These are phyloP conservation scores for Rhododendron vialii DNA, from an alignment of 148 eudicot genomes.

Conservation along the genomic window DNA sequence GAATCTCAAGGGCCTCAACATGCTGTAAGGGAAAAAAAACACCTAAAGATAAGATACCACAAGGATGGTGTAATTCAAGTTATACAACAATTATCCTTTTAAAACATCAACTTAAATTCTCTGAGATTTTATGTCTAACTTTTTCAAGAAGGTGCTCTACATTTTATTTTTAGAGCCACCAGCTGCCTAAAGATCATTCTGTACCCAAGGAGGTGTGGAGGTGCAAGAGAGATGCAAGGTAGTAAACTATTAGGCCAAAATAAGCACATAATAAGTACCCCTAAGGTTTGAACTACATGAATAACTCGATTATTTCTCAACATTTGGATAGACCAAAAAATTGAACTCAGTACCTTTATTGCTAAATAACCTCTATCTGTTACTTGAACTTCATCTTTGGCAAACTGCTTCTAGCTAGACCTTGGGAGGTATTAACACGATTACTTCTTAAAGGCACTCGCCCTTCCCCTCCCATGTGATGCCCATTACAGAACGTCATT, in stretches of 20 bases:
- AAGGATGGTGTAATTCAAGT: neutral
- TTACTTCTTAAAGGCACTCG: neutral
- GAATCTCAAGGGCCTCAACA: conserved; percentile 96
- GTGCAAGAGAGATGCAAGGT: neutral
- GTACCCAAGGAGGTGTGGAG: neutral
- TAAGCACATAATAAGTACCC: neutral
- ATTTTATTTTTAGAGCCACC: neutral
- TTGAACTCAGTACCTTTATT: neutral
- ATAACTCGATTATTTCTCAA: neutral
- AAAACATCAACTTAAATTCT: neutral
- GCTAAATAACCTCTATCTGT: neutral
- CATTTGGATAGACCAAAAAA: neutral
- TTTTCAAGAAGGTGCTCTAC: neutral
- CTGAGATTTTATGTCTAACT: neutral
- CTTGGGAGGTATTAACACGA: neutral
- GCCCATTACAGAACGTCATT: neutral
- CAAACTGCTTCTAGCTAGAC: neutral
- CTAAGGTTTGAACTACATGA: neutral
- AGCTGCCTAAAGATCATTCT: neutral
- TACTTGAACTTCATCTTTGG: conserved; percentile 4
- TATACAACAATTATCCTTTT: neutral
- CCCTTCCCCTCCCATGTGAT: neutral
- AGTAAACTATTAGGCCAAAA: neutral
- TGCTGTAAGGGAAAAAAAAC: conserved; percentile 41
- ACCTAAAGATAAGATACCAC: neutral